These are phyloP conservation scores for Paratinospora sagittata DNA, from an alignment of 164 flowering plant species.

Conservation along the genomic window DNA sequence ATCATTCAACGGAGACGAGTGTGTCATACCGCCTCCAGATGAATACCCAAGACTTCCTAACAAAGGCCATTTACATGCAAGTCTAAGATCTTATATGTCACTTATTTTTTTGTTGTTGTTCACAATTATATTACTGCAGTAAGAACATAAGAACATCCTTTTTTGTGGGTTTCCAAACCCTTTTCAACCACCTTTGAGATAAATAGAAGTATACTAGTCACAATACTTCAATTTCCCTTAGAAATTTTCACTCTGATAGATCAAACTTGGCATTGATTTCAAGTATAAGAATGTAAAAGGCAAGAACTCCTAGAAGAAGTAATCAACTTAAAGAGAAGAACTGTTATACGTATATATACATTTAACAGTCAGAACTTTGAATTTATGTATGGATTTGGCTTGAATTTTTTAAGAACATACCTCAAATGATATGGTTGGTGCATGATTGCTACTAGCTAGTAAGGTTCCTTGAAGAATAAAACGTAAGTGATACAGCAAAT, in stretches of 20 bases:
- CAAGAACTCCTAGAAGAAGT: too few species aligned
- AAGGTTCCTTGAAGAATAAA: constrained; percentile 35
- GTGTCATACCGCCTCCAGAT: constrained; percentile 79
- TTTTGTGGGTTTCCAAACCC: background rate
- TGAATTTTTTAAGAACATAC: background rate
- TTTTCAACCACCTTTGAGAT: background rate
- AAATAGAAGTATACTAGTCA: background rate
- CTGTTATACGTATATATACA: too few species aligned
- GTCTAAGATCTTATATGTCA: background rate
- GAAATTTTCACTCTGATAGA: background rate
- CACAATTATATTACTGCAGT: constrained; percentile 1
- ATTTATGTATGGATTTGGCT: too few species aligned
- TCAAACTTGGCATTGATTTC: background rate
- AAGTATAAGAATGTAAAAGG: background rate
- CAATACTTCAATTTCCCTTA: background rate
- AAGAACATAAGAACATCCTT: background rate
- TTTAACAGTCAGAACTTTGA: too few species aligned
- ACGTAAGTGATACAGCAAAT: constrained; percentile 51
- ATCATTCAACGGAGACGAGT: constrained; percentile 51
- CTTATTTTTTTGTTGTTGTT: constrained; percentile 14
- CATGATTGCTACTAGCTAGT: constrained; percentile 11
- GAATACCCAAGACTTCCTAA: constrained; percentile 61
- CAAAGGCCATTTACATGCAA: constrained; percentile 6
- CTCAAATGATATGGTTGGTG: background rate
- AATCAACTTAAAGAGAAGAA: too few species aligned